phyloP scores from a whole-genome alignment of 1,139 yeast species.

The Saccharomyces pastorianus region DNA sequence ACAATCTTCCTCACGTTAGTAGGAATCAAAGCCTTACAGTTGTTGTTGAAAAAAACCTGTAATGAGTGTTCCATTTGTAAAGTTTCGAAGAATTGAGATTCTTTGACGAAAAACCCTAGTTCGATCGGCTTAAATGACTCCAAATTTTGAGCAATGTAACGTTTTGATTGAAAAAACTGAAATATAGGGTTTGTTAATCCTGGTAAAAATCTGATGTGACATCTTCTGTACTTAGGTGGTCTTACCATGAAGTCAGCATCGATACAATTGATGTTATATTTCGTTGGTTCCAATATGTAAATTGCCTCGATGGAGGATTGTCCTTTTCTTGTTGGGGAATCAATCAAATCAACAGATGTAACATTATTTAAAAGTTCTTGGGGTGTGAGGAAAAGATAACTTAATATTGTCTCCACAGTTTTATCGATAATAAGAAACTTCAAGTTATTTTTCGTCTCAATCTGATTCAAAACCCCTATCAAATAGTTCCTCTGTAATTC shows the following conservation, averaged over 20 bases:
- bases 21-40: conserved; percentile 55
- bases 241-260: conserved; percentile 47
- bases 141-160: conserved; percentile 29
- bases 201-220: conserved; percentile 51
- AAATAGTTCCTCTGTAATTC: conserved; percentile 27
- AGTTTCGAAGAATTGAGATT: conserved; percentile 40
- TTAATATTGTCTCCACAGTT: conserved; percentile 32
- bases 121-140: conserved; percentile 32
- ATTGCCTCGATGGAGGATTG: conserved; percentile 50
- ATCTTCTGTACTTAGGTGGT: conserved; percentile 50
- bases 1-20: conserved; percentile 56
- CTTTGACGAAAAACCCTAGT: conserved; percentile 42
- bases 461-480: conserved; percentile 19
- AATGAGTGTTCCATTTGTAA: conserved; percentile 42
- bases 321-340: conserved; percentile 39
- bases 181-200: conserved; percentile 35
- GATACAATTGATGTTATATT: conserved; percentile 49
- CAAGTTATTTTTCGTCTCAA: conserved; percentile 29
- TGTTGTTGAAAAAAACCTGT: conserved; percentile 64
- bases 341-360: conserved; percentile 48
- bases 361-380: conserved; percentile 35
- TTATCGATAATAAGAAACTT: conserved; percentile 40
- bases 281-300: conserved; percentile 49
- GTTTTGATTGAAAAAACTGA: conserved; percentile 25
- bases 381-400: conserved; percentile 30